phyloP scores from a whole-genome alignment of 2,329 filamentous ascomycete species.

The Fusarium citri region DNA sequence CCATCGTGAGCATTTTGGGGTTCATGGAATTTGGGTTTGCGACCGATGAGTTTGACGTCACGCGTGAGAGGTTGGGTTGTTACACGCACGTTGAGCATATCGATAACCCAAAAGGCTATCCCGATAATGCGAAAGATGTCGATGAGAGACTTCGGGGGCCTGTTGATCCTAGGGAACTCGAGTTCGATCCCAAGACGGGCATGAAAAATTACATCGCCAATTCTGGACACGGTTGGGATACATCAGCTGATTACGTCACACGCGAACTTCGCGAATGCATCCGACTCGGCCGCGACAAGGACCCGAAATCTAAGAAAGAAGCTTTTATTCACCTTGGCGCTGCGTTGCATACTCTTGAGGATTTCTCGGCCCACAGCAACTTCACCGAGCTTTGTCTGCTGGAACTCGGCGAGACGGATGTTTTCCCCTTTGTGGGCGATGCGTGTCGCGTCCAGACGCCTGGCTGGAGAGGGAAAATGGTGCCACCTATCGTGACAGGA shows the following conservation, averaged over 20 bases:
- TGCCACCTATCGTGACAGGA: constrained; percentile 77
- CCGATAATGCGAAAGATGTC: constrained; percentile 77
- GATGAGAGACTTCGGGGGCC: constrained; percentile 61
- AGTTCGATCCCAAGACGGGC: constrained; percentile 76
- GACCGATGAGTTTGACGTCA: constrained; percentile 83
- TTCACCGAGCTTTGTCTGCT: constrained; percentile 78
- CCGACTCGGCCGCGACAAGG: constrained; percentile 68
- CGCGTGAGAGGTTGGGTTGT: constrained; percentile 78
- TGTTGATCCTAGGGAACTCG: constrained; percentile 67
- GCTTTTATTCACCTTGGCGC: constrained; percentile 67
- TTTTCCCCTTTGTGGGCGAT: constrained; percentile 65
- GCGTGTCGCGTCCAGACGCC: constrained; percentile 61
- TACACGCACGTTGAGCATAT: constrained; percentile 79
- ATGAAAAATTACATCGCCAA: constrained; percentile 99
- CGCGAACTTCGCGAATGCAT: constrained; percentile 76
- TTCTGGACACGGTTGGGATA: constrained; percentile 78
- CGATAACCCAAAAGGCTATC: constrained; percentile 82
- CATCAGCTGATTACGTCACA: constrained; percentile 82
- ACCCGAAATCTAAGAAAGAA: constrained; percentile 34
- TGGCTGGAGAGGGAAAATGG: constrained; percentile 60
- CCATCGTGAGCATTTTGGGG: constrained; percentile 48
- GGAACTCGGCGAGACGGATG: constrained; percentile 74
- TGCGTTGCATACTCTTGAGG: constrained; percentile 77
- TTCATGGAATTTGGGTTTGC: constrained; percentile 68
- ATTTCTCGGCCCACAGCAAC: constrained; percentile 75